Conservation (phyloP, 495 filamentous ascomycete genomes). For the Rhypophila decipiens region DNA sequence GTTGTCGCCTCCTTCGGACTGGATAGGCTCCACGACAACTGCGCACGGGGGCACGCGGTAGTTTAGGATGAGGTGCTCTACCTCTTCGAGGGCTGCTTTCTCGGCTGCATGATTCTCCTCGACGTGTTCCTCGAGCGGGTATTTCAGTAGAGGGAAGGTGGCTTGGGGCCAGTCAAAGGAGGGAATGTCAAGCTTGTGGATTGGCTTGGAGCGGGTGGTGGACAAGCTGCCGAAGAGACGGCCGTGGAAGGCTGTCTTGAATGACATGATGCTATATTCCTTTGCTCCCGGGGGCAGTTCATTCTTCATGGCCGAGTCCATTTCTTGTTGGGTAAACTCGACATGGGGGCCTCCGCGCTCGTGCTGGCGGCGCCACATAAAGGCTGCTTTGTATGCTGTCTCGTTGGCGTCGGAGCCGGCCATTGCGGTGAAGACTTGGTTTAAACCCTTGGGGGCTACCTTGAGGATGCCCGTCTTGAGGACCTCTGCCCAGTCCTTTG, state of each 20-base stretch:
- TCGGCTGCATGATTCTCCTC: conserved; percentile 82
- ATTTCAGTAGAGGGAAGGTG: conserved; percentile 81
- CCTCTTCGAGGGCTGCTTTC: conserved; percentile 77
- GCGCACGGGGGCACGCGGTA: conserved; percentile 85
- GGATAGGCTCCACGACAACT: conserved; percentile 89
- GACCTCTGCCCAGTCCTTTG: conserved; percentile 78
- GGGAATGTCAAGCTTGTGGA: conserved; percentile 98
- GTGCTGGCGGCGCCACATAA: conserved; percentile 90
- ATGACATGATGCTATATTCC: conserved; percentile 78
- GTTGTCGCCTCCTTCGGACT: conserved; percentile 98
- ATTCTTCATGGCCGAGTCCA: conserved; percentile 77
- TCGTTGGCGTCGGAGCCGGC: conserved; percentile 97
- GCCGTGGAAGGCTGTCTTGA: conserved; percentile 92
- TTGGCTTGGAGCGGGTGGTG: conserved; percentile 91
- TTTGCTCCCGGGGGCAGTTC: conserved; percentile 73
- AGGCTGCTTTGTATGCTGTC: conserved; percentile 97
- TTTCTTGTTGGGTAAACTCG: conserved; percentile 80
- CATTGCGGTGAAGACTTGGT: conserved; percentile 97
- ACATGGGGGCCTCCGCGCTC: conserved; percentile 77
- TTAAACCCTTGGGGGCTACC: conserved; percentile 82
- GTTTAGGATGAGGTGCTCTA: conserved; percentile 77
- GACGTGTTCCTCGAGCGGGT: conserved; percentile 78
- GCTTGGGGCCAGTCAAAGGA: conserved; percentile 99
- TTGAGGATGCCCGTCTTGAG: conserved; percentile 82
- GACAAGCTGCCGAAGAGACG: conserved; percentile 88